These are phyloP conservation scores for Chondrus crispus DNA, from an alignment of 23 red algal species.

Conservation along the genomic window DNA sequence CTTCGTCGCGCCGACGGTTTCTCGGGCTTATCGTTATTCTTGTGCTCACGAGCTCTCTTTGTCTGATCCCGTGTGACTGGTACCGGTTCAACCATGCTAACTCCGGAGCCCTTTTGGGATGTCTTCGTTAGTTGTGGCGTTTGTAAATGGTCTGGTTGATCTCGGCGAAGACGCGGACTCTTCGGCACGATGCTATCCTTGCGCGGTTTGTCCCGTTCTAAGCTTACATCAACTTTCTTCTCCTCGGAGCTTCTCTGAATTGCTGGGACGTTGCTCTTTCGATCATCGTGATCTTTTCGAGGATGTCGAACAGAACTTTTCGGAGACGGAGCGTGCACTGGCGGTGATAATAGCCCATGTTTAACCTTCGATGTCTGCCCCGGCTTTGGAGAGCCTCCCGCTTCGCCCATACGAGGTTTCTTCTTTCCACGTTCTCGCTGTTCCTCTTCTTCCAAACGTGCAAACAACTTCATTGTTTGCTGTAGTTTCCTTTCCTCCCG, in stretches of 20 bases:
- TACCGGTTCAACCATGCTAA: no score
- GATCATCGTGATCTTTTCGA: background rate
- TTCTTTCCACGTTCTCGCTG: constrained; percentile 58
- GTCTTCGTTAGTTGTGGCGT: no score
- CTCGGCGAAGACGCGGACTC: no score
- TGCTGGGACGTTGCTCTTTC: no score
- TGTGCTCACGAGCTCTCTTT: constrained; percentile 2
- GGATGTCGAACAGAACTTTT: background rate
- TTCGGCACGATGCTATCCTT: no score
- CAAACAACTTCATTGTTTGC: constrained; percentile 72
- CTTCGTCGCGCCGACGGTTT: background rate
- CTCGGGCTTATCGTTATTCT: constrained; percentile 4
- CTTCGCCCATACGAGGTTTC: constrained; percentile 17
- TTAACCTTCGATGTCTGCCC: constrained; percentile 3
- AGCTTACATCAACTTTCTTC: no score
- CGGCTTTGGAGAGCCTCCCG: constrained; percentile 20
- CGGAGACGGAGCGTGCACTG: background rate
- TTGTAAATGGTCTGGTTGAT: no score
- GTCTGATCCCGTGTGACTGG: background rate
- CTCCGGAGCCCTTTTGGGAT: no score
- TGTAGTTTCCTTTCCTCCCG: constrained; percentile 94
- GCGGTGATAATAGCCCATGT: background rate
- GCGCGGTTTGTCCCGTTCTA: no score
- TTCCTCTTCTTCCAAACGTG: constrained; percentile 90
- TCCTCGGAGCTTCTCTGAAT: no score